A percentile compares a stretch with the other conserved stretches of the same genome.
phyloP scores from a whole-genome alignment of 306 rosid species.

The Castanea sativa region DNA sequence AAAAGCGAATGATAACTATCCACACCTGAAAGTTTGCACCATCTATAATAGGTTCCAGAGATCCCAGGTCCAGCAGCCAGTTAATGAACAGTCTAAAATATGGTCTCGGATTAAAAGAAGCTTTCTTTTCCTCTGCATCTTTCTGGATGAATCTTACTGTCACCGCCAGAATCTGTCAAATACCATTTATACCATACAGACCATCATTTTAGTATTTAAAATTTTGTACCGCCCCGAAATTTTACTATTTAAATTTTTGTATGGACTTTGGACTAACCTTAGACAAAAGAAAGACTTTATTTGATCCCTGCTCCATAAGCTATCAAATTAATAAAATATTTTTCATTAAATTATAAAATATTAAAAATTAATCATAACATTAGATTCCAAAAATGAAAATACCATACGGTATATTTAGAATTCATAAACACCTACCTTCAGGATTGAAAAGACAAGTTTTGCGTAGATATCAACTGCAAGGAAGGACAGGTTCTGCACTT shows the following conservation, averaged over 20 bases:
- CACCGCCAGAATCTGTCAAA: slow-evolving; percentile 71
- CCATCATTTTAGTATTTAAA: background rate
- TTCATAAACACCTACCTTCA: slow-evolving; percentile 57
- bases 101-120: slow-evolving; percentile 80
- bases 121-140: slow-evolving; percentile 91
- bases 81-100: slow-evolving; percentile 87
- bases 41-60: slow-evolving; percentile 76
- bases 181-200: slow-evolving; percentile 23
- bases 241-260: background rate
- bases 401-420: background rate
- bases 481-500: slow-evolving; percentile 63
- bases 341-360: slow-evolving; percentile 7
- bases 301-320: slow-evolving; percentile 67
- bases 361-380: background rate
- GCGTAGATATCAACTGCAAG: slow-evolving; percentile 87
- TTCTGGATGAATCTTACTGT: slow-evolving; percentile 70
- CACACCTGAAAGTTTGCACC: slow-evolving; percentile 94
- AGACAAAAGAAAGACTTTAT: slow-evolving; percentile 58
- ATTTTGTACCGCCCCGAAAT: background rate
- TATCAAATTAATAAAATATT: slow-evolving; percentile 12
- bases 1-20: slow-evolving; percentile 15
- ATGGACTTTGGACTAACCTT: slow-evolving; percentile 51
- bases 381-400: background rate
- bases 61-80: slow-evolving; percentile 90
- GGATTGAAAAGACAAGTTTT: slow-evolving; percentile 70